Base-by-base conservation (phyloP, 352 stramenopile species). In the Pythium folliculosum region DNA sequence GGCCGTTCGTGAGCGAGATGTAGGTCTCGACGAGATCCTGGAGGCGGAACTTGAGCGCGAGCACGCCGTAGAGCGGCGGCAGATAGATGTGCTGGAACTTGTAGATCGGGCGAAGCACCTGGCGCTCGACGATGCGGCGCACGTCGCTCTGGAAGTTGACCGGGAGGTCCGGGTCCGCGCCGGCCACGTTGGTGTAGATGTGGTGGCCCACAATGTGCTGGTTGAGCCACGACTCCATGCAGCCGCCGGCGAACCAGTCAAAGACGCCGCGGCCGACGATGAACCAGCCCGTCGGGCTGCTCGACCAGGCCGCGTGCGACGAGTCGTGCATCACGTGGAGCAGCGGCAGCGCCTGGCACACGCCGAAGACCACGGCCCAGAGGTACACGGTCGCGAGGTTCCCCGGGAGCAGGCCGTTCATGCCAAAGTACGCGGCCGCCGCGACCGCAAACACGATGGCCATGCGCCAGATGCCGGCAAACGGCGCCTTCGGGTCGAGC, bases 141-240 rank as follows among this genome's bases (percentile, higher is more conserved):
- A 98, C 87, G 57, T 96, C 84, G 69, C 84, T 88, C 64, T 92
- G 73, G 53, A 94, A 90, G 77, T 93, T 81, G 54, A 92, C 88
- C 5, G 96, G 95, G 17, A 98, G 79, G 70, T 98, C 95, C 7
- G 95, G 95, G 77, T 98, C 95, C 5, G 90, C 88, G 25, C 93
- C 89, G 13, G 92, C 78, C 14, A 98, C 88, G 77, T 98, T 98
- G 44, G 95, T 98, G 82, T 97, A 98, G 63, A 95, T 94, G 81
- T 98, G 95, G 78, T 98, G 95, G 53, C 92, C 95, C 64, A 98
- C 92, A 7, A 97, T 94, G 81, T 98, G 95, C 78, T 98, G 95
- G 71, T 98, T 96, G 38, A 97, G 86, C 94, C 91, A 98, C 78
- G 86, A 97, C 63, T 89, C 77, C 88, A 96, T 97, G 80, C 79